A percentile compares a stretch with the other conserved stretches of the same genome.
Evolutionary conservation across 202 grass and related monocot species (phyloP).

Genomic region (Bolboschoenoplectus hybrid): DNA sequence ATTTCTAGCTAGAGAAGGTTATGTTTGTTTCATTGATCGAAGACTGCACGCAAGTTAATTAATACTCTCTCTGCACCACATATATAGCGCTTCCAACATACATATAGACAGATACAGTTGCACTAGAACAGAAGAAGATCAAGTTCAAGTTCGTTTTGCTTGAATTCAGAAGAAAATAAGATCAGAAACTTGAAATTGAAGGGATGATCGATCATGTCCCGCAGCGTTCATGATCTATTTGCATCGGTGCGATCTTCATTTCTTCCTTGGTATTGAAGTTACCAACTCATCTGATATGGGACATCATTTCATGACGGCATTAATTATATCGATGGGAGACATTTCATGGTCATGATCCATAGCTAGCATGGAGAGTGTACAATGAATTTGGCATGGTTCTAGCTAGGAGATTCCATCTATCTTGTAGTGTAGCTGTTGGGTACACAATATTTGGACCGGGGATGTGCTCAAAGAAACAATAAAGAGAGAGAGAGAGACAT

Average conservation of each 20-base stretch:
- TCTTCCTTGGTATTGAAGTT: too few species aligned
- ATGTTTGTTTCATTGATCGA: background rate
- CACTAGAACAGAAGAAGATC: background rate
- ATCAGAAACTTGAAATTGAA: too few species aligned
- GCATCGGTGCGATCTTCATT: background rate
- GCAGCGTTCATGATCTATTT: background rate
- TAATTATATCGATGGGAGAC: background rate
- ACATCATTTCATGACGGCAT: background rate
- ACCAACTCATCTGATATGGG: background rate
- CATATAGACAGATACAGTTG: background rate
- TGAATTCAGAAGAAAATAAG: too few species aligned
- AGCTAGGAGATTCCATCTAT: background rate
- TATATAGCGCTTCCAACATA: background rate
- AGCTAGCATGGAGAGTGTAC: background rate
- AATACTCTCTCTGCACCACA: background rate
- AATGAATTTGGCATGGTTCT: conserved; percentile 7
- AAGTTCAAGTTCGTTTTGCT: background rate
- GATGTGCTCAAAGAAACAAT: background rate
- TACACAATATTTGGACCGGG: background rate
- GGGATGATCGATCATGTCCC: background rate
- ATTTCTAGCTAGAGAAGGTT: background rate
- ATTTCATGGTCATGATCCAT: background rate
- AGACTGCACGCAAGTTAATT: background rate
- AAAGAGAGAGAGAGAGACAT: background rate
- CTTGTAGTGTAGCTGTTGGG: conserved; percentile 25